Base-by-base conservation (phyloP, 78 protist genomes). In the Neovahlkampfia damariscottae region DNA sequence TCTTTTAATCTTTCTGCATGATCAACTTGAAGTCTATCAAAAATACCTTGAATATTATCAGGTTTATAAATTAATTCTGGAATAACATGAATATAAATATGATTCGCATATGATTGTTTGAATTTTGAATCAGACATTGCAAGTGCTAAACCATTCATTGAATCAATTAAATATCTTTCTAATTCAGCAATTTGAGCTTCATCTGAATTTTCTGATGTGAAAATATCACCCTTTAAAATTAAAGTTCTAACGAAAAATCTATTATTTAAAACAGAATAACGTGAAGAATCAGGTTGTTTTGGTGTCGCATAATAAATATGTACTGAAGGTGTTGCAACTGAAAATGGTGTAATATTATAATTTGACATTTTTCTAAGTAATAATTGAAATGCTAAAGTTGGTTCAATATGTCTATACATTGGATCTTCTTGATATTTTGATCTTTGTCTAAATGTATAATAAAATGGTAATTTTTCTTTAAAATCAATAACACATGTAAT, bases 211-310 rank as follows among this genome's bases (percentile, higher is more conserved):
- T 50, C 38, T 29, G 66, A 76, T 31, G 80, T 29, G 31, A 67
- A 0, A 4, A 88, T 19, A 74, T 87, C 91, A 38, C 75, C 40
- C 19, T 86, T 83, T 10, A 86, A 76, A 10, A 88, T 69, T 38
- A 89, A 79, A 2, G 90, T 27, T 29, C 97, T 83, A 36, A 88
- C 94, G 41, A 92, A 92, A 84, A 92, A 85, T 50, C 97, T 84
- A 8, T 82, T 70, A 68, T 89, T 91, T 19, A 36, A 35, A 74
- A 68, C 40, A 10, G 34, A 29, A 4, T 8, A 67, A 2, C n/a
- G 19, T 3, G n/a, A 40, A 27, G 31, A 40, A 10, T 8, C 30
- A 34, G 5, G 59, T 27, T n/a, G 83, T 78, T 89, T 89, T 37
- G 83, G 88, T 75, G 81, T 79, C 1, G 89, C 90, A 69, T 81